Evolutionary conservation across 2,329 filamentous ascomycete genomes (phyloP).

Genomic region (Claviceps cyperi): DNA sequence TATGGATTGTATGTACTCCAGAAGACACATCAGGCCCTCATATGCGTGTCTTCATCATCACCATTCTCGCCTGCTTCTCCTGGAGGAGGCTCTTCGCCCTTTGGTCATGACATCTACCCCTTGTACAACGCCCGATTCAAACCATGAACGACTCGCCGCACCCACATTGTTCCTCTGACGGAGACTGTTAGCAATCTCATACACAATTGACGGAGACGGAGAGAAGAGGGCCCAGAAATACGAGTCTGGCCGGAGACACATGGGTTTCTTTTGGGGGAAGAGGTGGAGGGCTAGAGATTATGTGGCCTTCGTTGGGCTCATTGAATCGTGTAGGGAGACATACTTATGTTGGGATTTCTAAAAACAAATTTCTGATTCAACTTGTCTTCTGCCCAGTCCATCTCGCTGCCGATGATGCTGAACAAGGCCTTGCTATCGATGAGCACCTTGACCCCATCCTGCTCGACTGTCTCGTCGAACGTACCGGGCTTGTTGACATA

Average conservation of each 20-base stretch:
- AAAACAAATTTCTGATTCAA: conserved; percentile 86
- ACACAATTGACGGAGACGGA: conserved; percentile 15
- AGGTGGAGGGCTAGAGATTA: too few relatives aligned
- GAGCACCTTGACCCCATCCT: conserved; percentile 89
- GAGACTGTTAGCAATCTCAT: conserved; percentile 5
- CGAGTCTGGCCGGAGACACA: not conserved
- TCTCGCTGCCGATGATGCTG: conserved; percentile 96
- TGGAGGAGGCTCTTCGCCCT: not conserved
- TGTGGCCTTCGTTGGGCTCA: too few relatives aligned
- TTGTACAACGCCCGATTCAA: conserved; percentile 15
- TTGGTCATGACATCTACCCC: not conserved
- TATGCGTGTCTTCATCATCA: not conserved
- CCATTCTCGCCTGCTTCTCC: not conserved
- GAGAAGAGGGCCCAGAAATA: not conserved
- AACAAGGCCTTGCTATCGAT: conserved; percentile 96
- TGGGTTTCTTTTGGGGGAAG: too few relatives aligned
- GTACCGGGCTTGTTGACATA: conserved; percentile 81
- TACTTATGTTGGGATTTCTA: conserved; percentile 95
- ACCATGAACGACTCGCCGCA: conserved; percentile 96
- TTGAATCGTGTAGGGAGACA: conserved; percentile 32
- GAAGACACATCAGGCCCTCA: not conserved
- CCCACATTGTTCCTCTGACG: conserved; percentile 79
- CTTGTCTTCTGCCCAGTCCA: conserved; percentile 98
- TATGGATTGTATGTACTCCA: not conserved
- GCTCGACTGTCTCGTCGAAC: conserved; percentile 87